These are phyloP conservation scores for Cladophialophora yegresii DNA, from an alignment of 2,329 filamentous ascomycete species.

Conservation along the genomic window DNA sequence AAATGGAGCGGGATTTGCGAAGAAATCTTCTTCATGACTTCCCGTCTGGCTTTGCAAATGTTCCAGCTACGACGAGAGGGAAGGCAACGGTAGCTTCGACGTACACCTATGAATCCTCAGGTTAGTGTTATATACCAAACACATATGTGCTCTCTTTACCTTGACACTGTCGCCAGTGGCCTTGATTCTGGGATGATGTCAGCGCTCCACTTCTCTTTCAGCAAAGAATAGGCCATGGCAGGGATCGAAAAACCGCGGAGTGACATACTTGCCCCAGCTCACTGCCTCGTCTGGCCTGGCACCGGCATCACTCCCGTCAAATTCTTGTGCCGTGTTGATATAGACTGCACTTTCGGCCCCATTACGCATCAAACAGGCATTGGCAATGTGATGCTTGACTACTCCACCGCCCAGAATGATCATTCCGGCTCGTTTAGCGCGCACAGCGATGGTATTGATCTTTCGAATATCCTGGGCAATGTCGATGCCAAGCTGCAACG, in stretches of 20 bases:
- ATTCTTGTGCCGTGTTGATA: constrained; percentile 96
- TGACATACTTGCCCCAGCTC: constrained; percentile 80
- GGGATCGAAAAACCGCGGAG: background rate
- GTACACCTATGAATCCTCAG: constrained; percentile 51
- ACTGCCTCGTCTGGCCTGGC: constrained; percentile 94
- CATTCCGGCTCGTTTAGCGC: constrained; percentile 87
- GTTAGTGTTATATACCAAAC: constrained; percentile 7
- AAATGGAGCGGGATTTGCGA: background rate
- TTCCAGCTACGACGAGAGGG: constrained; percentile 55
- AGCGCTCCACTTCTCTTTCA: too few relatives aligned
- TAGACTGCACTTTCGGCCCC: constrained; percentile 96
- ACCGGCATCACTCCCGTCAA: constrained; percentile 94
- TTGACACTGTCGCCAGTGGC: constrained; percentile 84
- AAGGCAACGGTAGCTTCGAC: constrained; percentile 69
- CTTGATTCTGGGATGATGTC: constrained; percentile 28
- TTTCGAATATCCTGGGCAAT: constrained; percentile 90
- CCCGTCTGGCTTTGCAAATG: constrained; percentile 24
- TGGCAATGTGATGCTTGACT: constrained; percentile 98
- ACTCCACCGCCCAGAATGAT: constrained; percentile 91
- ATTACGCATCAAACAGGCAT: constrained; percentile 96
- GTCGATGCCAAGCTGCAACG: constrained; percentile 78
- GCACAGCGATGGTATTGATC: constrained; percentile 88
- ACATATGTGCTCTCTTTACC: constrained; percentile 52
- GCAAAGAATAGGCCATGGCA: background rate
- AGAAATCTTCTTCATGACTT: background rate